phyloP scores from a whole-genome alignment of 78 protist genomes.

The Dictyostelium purpureum region DNA sequence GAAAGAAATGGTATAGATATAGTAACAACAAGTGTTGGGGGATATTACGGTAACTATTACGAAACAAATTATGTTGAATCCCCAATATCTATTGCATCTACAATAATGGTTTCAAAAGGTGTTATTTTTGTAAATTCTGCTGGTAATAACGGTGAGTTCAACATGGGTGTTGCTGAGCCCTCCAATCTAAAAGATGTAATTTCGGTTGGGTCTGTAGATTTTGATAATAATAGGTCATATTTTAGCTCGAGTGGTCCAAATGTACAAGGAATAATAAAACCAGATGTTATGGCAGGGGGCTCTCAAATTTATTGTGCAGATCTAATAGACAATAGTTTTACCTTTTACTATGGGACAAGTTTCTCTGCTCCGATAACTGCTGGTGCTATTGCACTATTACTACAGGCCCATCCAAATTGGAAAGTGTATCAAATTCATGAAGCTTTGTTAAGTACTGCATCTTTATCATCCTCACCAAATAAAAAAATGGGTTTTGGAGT shows the following conservation, averaged over 20 bases:
- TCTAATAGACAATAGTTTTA: background rate
- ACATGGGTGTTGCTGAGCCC: slow-evolving; percentile 57
- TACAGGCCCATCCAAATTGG: slow-evolving; percentile 68
- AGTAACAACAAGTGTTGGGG: slow-evolving; percentile 33
- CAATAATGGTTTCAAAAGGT: slow-evolving; percentile 32
- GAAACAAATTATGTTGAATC: background rate
- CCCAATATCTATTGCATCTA: slow-evolving; percentile 19
- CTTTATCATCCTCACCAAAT: background rate
- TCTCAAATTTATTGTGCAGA: background rate
- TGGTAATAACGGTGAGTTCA: slow-evolving; percentile 33
- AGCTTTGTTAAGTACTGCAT: slow-evolving; percentile 38
- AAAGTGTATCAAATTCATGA: slow-evolving; percentile 7
- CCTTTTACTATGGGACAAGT: slow-evolving; percentile 46
- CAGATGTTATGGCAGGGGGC: slow-evolving; percentile 64
- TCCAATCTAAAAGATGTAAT: slow-evolving; percentile 48
- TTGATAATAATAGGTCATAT: background rate
- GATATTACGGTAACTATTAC: slow-evolving; percentile 14
- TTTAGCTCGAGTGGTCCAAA: slow-evolving; percentile 62
- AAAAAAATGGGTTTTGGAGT: slow-evolving; percentile 29
- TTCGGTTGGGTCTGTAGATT: slow-evolving; percentile 39
- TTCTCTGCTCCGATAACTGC: slow-evolving; percentile 72
- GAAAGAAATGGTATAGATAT: slow-evolving; percentile 57
- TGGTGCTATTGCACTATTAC: slow-evolving; percentile 47
- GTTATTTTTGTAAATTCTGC: slow-evolving; percentile 40
- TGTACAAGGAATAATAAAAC: slow-evolving; percentile 65